Base-by-base conservation (phyloP, 2,329 filamentous ascomycete genomes). In the Ophiostoma sp. region DNA sequence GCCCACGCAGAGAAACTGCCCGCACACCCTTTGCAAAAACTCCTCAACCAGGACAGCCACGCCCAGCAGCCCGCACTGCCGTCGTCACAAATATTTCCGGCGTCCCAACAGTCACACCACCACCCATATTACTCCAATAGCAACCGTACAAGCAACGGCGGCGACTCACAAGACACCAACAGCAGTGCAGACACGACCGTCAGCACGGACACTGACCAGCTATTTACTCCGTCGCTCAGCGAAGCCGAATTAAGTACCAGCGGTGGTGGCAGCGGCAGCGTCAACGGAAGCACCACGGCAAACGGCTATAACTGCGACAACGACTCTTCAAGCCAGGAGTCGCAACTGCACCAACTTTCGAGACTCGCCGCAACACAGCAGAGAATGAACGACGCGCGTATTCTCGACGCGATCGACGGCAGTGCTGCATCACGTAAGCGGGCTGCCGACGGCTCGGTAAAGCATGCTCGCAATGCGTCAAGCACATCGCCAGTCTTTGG, bases 381-480 rank as follows among this genome's bases (percentile, higher is more conserved):
- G 71, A 81, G 81, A 74, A 80, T 85, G 74, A 75, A 73, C 44
- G 74, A 75, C 76, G 69, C 79, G 75, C 60, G 75, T 72, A 71
- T 55, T 27, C 27, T 27, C 9, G 66, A 58, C 67, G 68, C 60
- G 8, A 65, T 72, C 68, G 68, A 82, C 75, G 72, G 72, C 69
- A 73, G 73, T 41, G 75, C 72, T 47, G 73, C 76, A 45, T 82
- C 83, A 49, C 85, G 87, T 71, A 96, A 96, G 79, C 85, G 92
- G 72, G 94, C 87, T 74, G 90, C 91, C 45, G 89, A 90, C 75
- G 92, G 91, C 58, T 81, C 86, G 65, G 82, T 93, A 68, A 96
- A 93, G 78, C 77, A 81, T 69, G 71, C 76, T 55, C 74, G 79
- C 70, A 70, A 76, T 58, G 72, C 76, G 72, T 78, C 79, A 7